Evolutionary conservation across 73 alveolate genomes (phyloP).

Genomic region (Durusdinium trenchii): DNA sequence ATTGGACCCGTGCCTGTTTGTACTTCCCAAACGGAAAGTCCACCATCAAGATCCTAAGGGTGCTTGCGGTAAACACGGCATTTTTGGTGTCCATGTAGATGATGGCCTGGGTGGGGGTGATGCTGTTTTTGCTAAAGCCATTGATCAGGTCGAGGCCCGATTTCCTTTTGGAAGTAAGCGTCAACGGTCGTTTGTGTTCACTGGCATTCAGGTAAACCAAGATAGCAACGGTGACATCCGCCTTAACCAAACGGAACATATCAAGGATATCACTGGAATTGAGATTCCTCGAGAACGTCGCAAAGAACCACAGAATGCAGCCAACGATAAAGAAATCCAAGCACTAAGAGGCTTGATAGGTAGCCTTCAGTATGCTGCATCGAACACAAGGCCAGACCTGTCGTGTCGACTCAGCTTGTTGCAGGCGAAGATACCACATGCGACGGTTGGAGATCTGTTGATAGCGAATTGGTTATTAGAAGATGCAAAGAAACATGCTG

Average conservation of each 20-base stretch:
- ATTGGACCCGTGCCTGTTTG: too few relatives aligned
- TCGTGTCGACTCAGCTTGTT: too few relatives aligned
- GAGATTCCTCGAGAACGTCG: neutral
- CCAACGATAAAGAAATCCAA: neutral
- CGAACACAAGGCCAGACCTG: too few relatives aligned
- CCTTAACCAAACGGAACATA: neutral
- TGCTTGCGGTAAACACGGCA: neutral
- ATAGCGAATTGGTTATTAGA: too few relatives aligned
- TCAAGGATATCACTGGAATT: too few relatives aligned
- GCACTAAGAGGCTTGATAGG: neutral
- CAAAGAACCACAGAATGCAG: neutral
- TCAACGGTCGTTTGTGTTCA: neutral
- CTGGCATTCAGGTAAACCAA: neutral
- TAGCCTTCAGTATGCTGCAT: too few relatives aligned
- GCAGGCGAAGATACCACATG: too few relatives aligned
- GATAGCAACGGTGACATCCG: neutral
- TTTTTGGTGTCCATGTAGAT: neutral
- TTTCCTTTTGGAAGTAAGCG: neutral
- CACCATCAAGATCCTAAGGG: too few relatives aligned
- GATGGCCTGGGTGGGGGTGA: neutral
- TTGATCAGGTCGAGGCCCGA: neutral
- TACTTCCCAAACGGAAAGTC: too few relatives aligned
- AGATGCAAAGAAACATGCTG: too few relatives aligned
- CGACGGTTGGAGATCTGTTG: too few relatives aligned
- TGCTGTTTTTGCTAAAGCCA: neutral